These are phyloP conservation scores for Thalia dealbata DNA, from an alignment of 176 grass and related monocot genomes.

Conservation along the genomic window DNA sequence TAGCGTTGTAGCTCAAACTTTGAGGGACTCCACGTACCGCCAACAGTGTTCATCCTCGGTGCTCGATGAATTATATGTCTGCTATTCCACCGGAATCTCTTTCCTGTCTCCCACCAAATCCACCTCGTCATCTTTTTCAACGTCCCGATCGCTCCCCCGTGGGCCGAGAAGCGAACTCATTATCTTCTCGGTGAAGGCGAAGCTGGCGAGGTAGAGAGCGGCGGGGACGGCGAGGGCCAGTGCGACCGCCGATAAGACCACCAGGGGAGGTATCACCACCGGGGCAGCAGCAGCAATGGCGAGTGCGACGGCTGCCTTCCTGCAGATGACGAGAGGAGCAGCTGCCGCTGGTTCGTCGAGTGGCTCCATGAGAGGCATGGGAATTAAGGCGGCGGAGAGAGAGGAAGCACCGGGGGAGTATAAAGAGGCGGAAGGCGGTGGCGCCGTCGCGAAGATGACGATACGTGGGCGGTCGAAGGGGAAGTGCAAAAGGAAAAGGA, in stretches of 20 bases:
- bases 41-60: background rate
- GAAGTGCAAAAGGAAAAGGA: no score
- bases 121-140: background rate
- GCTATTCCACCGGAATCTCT: background rate
- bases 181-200: slow-evolving; percentile 21
- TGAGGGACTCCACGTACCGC: background rate
- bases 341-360: slow-evolving; percentile 27
- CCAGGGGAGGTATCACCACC: slow-evolving; percentile 20
- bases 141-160: background rate
- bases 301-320: slow-evolving; percentile 23
- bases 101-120: background rate
- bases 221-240: slow-evolving; percentile 26
- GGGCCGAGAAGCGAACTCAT: slow-evolving; percentile 8
- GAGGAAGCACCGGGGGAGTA: no score
- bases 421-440: no score
- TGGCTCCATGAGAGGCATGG: background rate
- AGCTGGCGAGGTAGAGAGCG: slow-evolving; percentile 24
- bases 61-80: background rate
- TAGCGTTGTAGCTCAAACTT: no score
- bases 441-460: no score
- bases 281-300: slow-evolving; percentile 12
- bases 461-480: no score
- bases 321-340: background rate
- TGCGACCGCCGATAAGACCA: slow-evolving; percentile 12
- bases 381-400: no score